phyloP scores from a whole-genome alignment of 495 filamentous ascomycete genomes.

The Chaetomium fimeti region DNA sequence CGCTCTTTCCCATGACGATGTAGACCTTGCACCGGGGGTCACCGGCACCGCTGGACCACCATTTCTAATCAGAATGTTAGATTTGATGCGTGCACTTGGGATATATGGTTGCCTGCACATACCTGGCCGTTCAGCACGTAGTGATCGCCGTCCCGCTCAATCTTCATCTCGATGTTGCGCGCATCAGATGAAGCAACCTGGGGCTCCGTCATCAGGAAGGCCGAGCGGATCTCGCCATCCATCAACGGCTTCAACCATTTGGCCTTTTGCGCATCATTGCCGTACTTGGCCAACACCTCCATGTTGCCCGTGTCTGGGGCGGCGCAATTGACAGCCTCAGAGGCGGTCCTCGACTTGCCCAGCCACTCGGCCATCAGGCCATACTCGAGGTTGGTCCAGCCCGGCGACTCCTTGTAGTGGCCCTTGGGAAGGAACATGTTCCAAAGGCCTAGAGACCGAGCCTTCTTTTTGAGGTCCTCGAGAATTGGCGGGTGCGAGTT shows the following conservation, averaged over 20 bases:
- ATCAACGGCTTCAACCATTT: constrained; percentile 81
- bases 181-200: constrained; percentile 83
- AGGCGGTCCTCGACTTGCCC: constrained; percentile 73
- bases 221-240: constrained; percentile 81
- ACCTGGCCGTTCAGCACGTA: constrained; percentile 85
- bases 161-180: constrained; percentile 80
- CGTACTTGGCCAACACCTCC: constrained; percentile 94
- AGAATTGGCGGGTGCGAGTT: constrained; percentile 73
- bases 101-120: constrained; percentile 28
- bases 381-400: constrained; percentile 88
- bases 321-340: constrained; percentile 87
- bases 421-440: constrained; percentile 96
- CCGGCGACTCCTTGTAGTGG: constrained; percentile 91
- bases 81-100: background rate
- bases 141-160: constrained; percentile 74
- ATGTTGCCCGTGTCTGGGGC: constrained; percentile 95
- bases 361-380: constrained; percentile 89
- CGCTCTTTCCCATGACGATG: constrained; percentile 87
- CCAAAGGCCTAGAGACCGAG: constrained; percentile 85
- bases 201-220: constrained; percentile 93
- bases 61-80: constrained; percentile 61
- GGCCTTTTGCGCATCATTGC: constrained; percentile 83
- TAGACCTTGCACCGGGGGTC: constrained; percentile 88
- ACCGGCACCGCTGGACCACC: constrained; percentile 92
- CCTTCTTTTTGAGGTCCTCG: constrained; percentile 84